These are phyloP conservation scores for Tinospora cordifolia DNA, from an alignment of 164 flowering plant genomes.

Conservation along the genomic window DNA sequence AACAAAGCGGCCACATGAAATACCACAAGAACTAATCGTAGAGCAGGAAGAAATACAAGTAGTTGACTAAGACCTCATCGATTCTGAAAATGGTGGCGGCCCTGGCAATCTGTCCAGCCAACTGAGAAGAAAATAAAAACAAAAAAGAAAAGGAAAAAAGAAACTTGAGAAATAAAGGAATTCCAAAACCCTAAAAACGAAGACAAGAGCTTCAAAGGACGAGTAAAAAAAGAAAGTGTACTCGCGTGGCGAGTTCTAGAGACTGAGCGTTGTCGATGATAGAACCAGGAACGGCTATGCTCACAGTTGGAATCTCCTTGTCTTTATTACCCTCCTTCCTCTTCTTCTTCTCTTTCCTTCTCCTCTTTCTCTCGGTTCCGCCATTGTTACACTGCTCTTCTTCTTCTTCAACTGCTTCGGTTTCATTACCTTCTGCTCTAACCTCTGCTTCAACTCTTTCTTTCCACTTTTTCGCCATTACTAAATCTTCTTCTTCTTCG, in stretches of 20 bases:
- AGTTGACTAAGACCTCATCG: conserved; percentile 54
- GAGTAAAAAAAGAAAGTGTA: conserved; percentile 19
- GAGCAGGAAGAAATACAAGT: background rate
- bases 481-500: too few relatives aligned
- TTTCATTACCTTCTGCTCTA: conserved; percentile 15
- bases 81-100: conserved; percentile 87
- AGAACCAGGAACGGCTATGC: conserved; percentile 79
- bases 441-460: conserved; percentile 13
- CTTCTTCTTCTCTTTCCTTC: conserved; percentile 25
- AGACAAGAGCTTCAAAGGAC: background rate
- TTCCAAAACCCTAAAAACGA: background rate
- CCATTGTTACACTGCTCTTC: conserved; percentile 25
- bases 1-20: background rate
- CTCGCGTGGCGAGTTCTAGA: conserved; percentile 82
- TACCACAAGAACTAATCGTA: background rate
- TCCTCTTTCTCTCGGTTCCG: conserved; percentile 24
- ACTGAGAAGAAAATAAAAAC: conserved; percentile 34
- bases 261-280: conserved; percentile 87
- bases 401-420: conserved; percentile 7
- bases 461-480: conserved; percentile 27
- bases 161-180: conserved; percentile 5
- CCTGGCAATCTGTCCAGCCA: conserved; percentile 98
- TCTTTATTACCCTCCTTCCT: conserved; percentile 13
- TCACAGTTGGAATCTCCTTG: conserved; percentile 44
- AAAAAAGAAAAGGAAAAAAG: background rate